Conservation (phyloP, 139 green algal species). For the Chlorella sp. region DNA sequence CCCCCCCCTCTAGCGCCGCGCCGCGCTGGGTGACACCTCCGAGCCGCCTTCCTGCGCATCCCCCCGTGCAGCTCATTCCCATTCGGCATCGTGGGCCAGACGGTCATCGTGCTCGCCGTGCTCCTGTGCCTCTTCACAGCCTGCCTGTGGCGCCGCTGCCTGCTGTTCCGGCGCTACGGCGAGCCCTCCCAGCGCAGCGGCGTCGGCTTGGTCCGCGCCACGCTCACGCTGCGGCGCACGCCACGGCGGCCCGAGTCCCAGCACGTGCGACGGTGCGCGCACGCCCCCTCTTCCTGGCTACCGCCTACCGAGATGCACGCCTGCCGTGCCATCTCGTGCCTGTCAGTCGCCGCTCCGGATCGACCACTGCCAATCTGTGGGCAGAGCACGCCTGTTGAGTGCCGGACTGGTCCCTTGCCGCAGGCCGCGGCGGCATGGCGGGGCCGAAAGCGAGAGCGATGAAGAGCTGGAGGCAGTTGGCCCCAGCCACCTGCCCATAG, state of each 20-base stretch:
- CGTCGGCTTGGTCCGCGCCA: background rate
- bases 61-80: constrained; percentile 2
- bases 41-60: no score
- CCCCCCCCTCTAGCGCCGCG: background rate
- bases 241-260: constrained; percentile 2
- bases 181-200: background rate
- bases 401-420: no score
- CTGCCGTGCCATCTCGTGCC: no score
- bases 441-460: background rate
- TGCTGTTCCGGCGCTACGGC: background rate
- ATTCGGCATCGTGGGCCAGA: constrained; percentile 18
- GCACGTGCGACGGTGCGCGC: background rate
- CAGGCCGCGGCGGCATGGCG: no score
- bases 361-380: no score
- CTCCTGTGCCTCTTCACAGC: constrained; percentile 1
- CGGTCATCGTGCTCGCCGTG: constrained; percentile 4
- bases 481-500: background rate
- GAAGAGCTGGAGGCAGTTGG: background rate
- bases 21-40: background rate
- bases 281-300: background rate
- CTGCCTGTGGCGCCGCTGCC: constrained; percentile 15
- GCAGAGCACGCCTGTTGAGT: no score
- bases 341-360: background rate
- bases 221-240: background rate
- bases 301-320: no score